Evolutionary conservation across 768 basidiomycete genomes (phyloP).

Genomic region (Ephemerocybe angulata): DNA sequence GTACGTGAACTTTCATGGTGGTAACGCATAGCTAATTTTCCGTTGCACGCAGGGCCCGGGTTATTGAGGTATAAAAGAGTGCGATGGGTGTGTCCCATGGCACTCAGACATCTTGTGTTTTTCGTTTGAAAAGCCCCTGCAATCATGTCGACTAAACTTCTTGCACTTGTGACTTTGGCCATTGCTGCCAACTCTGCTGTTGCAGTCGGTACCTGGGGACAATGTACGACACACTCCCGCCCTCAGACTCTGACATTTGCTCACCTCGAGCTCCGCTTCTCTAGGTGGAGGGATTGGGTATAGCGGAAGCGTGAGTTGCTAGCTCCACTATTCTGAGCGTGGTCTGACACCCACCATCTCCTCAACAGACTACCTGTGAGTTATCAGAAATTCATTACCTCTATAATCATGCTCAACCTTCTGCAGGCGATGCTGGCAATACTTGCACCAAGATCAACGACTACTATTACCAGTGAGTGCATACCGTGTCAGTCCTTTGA

Average conservation of each 20-base stretch:
- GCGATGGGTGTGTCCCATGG: not conserved
- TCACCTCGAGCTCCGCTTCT: not conserved
- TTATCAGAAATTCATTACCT: not conserved
- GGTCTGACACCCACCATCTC: not conserved
- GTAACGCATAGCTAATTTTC: not conserved
- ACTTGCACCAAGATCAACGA: conserved; percentile 25
- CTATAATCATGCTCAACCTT: not conserved
- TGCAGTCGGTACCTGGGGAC: conserved; percentile 25
- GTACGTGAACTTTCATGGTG: not conserved
- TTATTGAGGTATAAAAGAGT: not conserved
- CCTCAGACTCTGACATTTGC: not conserved
- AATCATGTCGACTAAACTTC: not conserved
- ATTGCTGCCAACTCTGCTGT: not conserved
- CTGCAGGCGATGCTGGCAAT: conserved; percentile 26
- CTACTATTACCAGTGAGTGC: conserved; percentile 29
- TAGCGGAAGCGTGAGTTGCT: conserved; percentile 20
- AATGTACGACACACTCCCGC: conserved; percentile 19
- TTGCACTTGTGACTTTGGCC: conserved; percentile 3
- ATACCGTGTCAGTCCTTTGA: not conserved
- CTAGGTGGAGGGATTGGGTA: conserved; percentile 26
- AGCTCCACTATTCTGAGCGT: not conserved
- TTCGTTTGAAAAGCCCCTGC: not conserved
- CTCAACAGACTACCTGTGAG: conserved; percentile 15
- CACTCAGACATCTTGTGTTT: not conserved
- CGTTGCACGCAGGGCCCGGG: not conserved